Evolutionary conservation across 2,329 filamentous ascomycete species (phyloP), one percentile per base, ranked within the genome.

Genomic region (Fusarium sp.): DNA sequence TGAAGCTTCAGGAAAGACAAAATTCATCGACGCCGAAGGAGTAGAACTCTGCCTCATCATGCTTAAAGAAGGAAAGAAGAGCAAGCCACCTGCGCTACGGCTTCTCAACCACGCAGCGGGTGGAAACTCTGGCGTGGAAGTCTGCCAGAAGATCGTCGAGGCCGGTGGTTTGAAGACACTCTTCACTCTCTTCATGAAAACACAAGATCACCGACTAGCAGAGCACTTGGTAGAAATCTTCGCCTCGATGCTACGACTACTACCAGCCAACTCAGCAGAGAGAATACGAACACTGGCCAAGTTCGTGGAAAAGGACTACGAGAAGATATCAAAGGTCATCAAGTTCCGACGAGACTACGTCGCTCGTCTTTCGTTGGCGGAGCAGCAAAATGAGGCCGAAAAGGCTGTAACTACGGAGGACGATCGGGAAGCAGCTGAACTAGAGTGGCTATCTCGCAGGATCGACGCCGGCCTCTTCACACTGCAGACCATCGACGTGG

Each of bases 241-340:
- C 67, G 88, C 92, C 1, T 93, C 92, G 0, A 86, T 99, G 77
- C 84, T 99, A 2, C 90, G 94, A 24, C 85, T 91, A 6, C 80
- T 99, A 2, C 94, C 94, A 0, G 92, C 89, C 17, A 89, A 93
- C 33, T 94, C 93, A 2, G 85, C 93, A 0, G 86, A 90, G 33
- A 88, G 96, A 7, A 97, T 98, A 72, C 89, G 96, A 6, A 88
- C 91, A 1, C 85, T 98, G 6, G 95, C 94, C 47, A 99, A 99
- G 76, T 98, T 98, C 74, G 92, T 97, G 19, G 96, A 99, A 79
- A 97, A 94, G 76, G 90, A 97, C 69, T 97, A 97, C 77, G 93
- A 91, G 71, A 98, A 98, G 83, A 88, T 94, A 38, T 82, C 77
- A 7, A 93, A 90, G 76, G 83, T 98, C 6, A 78, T 97, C 36